These are phyloP conservation scores for Pythium myriotylum DNA, from an alignment of 352 stramenopile genomes.

Conservation along the genomic window DNA sequence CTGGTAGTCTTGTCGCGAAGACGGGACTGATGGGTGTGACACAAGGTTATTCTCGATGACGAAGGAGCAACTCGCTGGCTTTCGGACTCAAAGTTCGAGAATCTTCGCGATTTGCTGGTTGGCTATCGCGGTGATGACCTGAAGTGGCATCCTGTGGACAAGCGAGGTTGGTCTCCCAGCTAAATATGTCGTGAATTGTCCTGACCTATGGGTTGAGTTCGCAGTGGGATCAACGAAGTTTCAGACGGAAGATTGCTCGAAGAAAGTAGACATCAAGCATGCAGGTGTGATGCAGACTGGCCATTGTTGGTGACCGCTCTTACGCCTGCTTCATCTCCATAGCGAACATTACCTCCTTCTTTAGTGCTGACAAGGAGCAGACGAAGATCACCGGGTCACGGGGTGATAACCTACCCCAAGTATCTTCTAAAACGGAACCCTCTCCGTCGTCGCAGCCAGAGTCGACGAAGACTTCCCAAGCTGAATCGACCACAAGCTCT, in stretches of 20 bases:
- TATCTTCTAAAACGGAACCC: not conserved
- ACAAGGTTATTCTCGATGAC: slow-evolving; percentile 77
- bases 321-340: not conserved
- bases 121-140: slow-evolving; percentile 56
- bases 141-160: slow-evolving; percentile 81
- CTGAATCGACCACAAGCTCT: not conserved
- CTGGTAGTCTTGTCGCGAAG: too few relatives aligned
- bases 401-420: not conserved
- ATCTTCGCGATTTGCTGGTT: slow-evolving; percentile 52
- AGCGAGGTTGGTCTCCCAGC: slow-evolving; percentile 40
- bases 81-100: slow-evolving; percentile 61
- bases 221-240: slow-evolving; percentile 77
- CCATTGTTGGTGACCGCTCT: not conserved
- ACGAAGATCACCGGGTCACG: too few relatives aligned
- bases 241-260: slow-evolving; percentile 71
- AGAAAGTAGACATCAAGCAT: slow-evolving; percentile 78
- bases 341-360: slow-evolving; percentile 79
- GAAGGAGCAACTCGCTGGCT: slow-evolving; percentile 65
- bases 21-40: too few relatives aligned
- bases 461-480: slow-evolving; percentile 1
- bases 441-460: not conserved
- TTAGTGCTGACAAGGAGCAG: slow-evolving; percentile 21
- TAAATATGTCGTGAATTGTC: not conserved
- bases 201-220: not conserved
- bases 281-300: slow-evolving; percentile 39